Evolutionary conservation across 1,284 basidiomycete genomes (phyloP).

Genomic region (Ustanciosporium gigantosporum): DNA sequence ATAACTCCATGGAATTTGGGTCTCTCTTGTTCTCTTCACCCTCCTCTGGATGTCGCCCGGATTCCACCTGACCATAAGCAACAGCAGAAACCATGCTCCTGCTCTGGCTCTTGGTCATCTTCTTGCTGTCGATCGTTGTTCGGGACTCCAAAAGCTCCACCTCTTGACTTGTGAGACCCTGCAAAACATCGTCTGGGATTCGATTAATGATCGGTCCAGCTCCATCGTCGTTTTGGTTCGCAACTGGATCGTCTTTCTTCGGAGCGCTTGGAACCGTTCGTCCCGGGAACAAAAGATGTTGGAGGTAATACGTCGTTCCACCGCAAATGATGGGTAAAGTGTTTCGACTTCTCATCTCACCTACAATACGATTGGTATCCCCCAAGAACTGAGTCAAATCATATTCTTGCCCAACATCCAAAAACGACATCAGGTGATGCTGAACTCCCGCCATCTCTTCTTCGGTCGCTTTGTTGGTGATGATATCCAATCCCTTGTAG

Average conservation of each 20-base stretch:
- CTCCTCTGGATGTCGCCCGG: too few species aligned
- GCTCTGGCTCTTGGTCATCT: not conserved
- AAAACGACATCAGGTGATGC: slow-evolving; percentile 87
- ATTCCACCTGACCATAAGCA: too few species aligned
- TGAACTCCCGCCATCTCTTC: slow-evolving; percentile 78
- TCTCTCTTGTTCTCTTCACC: too few species aligned
- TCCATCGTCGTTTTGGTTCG: not conserved
- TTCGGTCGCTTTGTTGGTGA: slow-evolving; percentile 89
- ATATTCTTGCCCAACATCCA: slow-evolving; percentile 81
- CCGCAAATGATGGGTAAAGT: slow-evolving; percentile 87
- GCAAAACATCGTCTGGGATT: not conserved
- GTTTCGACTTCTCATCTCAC: not conserved
- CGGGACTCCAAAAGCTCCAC: not conserved
- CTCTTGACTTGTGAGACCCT: not conserved
- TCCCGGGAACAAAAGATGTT: slow-evolving; percentile 71
- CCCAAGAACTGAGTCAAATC: slow-evolving; percentile 63
- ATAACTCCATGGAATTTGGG: slow-evolving; percentile 62
- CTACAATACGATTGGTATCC: slow-evolving; percentile 53
- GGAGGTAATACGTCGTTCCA: slow-evolving; percentile 95
- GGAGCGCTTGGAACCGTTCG: slow-evolving; percentile 59
- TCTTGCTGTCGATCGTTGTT: too few species aligned
- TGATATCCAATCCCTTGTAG: slow-evolving; percentile 87
- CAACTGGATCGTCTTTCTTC: too few species aligned
- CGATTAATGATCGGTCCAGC: not conserved
- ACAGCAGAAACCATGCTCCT: too few species aligned